A percentile compares a stretch with the other conserved stretches of the same genome.
Evolutionary conservation across 2,329 filamentous ascomycete genomes (phyloP).

Genomic region (Mycosphaerelloides madeirae): DNA sequence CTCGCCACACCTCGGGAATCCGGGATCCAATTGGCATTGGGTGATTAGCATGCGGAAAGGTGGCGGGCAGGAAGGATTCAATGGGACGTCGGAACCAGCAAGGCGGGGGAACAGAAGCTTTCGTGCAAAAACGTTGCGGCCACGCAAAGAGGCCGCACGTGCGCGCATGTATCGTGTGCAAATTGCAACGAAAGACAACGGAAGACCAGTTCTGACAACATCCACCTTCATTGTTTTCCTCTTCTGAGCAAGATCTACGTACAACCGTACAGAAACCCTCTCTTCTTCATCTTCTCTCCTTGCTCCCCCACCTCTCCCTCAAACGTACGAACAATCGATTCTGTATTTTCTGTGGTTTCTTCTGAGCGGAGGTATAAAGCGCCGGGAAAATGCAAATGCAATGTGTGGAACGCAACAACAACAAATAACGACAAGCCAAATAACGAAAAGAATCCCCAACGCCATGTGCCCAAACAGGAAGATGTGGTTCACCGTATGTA

Average conservation of each 20-base stretch:
- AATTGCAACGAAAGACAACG: too few relatives aligned
- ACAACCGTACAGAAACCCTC: background rate
- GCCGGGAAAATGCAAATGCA: constrained; percentile 19
- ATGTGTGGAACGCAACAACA: constrained; percentile 13
- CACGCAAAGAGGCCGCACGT: too few relatives aligned
- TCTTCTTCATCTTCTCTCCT: background rate
- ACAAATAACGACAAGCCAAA: constrained; percentile 3
- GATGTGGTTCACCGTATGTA: constrained; percentile 14
- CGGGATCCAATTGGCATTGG: too few relatives aligned
- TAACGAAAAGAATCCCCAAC: constrained; percentile 4
- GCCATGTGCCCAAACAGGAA: constrained; percentile 8
- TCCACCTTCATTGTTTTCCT: background rate
- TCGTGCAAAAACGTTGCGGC: too few relatives aligned
- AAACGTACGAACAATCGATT: background rate
- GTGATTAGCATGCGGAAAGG: too few relatives aligned
- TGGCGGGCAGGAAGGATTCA: too few relatives aligned
- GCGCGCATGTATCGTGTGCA: too few relatives aligned
- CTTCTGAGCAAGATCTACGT: background rate
- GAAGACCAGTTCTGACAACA: background rate
- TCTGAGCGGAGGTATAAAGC: constrained; percentile 24
- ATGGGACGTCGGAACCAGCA: too few relatives aligned
- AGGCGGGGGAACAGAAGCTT: too few relatives aligned
- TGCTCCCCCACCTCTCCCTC: background rate
- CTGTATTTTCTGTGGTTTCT: constrained; percentile 1
- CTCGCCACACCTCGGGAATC: too few relatives aligned